Evolutionary conservation across 129 eudicot species (phyloP).

Genomic region (Arctium lappa): DNA sequence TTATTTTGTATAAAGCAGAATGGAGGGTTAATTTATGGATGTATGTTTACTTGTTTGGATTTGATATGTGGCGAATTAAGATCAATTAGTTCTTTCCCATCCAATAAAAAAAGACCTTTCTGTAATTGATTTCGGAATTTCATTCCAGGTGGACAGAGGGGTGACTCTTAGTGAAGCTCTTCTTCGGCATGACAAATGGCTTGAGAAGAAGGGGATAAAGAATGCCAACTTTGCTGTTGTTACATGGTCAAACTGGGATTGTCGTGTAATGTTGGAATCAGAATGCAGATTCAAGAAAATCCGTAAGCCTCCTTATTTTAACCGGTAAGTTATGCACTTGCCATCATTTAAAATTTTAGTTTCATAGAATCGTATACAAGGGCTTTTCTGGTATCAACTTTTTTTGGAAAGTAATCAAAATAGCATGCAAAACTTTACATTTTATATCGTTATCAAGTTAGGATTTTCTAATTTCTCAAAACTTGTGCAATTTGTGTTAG

Average conservation of each 20-base stretch:
- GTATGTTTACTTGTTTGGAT: background rate
- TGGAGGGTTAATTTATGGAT: background rate
- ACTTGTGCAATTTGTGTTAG: background rate
- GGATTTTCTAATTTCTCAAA: background rate
- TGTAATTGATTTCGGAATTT: too few relatives aligned
- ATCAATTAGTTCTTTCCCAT: too few relatives aligned
- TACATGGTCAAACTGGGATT: slow-evolving; percentile 99
- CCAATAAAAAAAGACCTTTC: too few relatives aligned
- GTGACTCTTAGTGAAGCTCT: slow-evolving; percentile 85
- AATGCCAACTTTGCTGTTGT: slow-evolving; percentile 90
- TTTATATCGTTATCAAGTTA: background rate
- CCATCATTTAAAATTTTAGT: background rate
- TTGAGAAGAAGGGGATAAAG: slow-evolving; percentile 80
- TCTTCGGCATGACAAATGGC: slow-evolving; percentile 84
- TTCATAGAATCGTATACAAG: background rate
- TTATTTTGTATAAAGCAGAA: background rate
- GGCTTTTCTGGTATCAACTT: background rate
- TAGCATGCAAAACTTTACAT: background rate
- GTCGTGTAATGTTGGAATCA: slow-evolving; percentile 91
- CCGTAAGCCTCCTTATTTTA: slow-evolving; percentile 87
- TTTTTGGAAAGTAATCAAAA: background rate
- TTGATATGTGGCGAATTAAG: background rate
- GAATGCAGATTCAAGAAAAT: slow-evolving; percentile 92
- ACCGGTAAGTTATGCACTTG: slow-evolving; percentile 43
- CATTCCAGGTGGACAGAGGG: slow-evolving; percentile 81